A percentile compares a stretch with the other conserved stretches of the same genome.
Conservation (phyloP, 169 alveolate genomes). For the Plasmodium billcollinsi region DNA sequence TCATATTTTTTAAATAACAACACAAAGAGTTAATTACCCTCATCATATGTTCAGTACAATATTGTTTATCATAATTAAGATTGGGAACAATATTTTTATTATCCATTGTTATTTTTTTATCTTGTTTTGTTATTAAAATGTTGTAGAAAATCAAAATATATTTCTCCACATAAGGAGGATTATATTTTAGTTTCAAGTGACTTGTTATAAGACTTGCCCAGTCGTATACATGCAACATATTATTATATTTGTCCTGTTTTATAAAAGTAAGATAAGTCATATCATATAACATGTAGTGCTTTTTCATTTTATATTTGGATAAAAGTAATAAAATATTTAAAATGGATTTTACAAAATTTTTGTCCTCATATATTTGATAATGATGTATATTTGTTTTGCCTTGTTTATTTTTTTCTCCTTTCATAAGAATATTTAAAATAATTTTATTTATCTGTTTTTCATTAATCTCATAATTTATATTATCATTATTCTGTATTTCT, state of each 20-base stretch:
- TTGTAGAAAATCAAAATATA: neutral
- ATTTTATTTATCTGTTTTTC: constrained; percentile 1
- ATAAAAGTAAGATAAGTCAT: neutral
- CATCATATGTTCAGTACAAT: no score
- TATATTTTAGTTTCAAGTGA: constrained; percentile 5
- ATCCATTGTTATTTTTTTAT: neutral
- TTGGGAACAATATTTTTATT: no score
- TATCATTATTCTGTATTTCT: neutral
- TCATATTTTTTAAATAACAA: constrained; percentile 1
- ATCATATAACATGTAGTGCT: neutral
- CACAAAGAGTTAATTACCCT: neutral
- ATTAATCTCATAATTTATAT: neutral
- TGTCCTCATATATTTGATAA: neutral
- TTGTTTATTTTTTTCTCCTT: no score
- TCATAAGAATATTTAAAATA: neutral
- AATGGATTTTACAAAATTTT: neutral
- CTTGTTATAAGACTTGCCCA: constrained; percentile 32
- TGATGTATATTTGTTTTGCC: neutral
- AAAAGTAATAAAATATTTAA: constrained; percentile 9
- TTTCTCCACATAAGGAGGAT: neutral
- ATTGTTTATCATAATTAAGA: no score
- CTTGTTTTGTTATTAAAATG: neutral
- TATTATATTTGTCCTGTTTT: neutral
- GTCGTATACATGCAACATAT: constrained; percentile 8
- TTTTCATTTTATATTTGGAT: constrained; percentile 9